A percentile compares a stretch with the other conserved stretches of the same genome.
These are phyloP conservation scores for Aspergillus uvarum DNA, from an alignment of 2,329 filamentous ascomycete species.

Conservation along the genomic window DNA sequence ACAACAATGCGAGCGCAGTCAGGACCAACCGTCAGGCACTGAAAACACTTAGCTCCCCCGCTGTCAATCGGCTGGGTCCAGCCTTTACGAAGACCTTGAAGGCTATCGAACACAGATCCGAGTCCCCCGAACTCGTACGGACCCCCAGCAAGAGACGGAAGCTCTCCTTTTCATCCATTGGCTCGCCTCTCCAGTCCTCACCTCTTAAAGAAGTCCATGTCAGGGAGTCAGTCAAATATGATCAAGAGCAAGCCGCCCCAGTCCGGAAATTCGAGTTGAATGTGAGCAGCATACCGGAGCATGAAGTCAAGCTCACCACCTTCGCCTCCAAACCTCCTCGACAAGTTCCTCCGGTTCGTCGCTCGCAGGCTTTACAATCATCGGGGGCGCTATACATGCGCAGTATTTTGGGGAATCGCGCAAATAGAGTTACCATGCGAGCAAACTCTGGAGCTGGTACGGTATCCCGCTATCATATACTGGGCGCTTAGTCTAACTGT, in stretches of 20 bases:
- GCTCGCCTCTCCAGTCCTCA: slow-evolving; percentile 52
- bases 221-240: slow-evolving; percentile 31
- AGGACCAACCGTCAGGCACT: slow-evolving; percentile 47
- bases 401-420: slow-evolving; percentile 32
- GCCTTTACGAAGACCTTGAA: slow-evolving; percentile 42
- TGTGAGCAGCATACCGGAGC: slow-evolving; percentile 12
- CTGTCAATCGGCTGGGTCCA: slow-evolving; percentile 44
- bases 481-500: slow-evolving; percentile 19
- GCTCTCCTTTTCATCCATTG: slow-evolving; percentile 45
- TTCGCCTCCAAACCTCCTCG: slow-evolving; percentile 22
- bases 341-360: slow-evolving; percentile 35
- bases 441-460: slow-evolving; percentile 40
- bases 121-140: slow-evolving; percentile 30
- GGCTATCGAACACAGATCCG: slow-evolving; percentile 29
- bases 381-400: slow-evolving; percentile 43
- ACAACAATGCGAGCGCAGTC: slow-evolving; percentile 34
- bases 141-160: slow-evolving; percentile 49
- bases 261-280: slow-evolving; percentile 30
- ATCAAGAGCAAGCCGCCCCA: slow-evolving; percentile 28
- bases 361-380: slow-evolving; percentile 38
- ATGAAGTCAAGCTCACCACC: slow-evolving; percentile 18
- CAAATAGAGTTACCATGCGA: slow-evolving; percentile 34
- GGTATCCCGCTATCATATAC: slow-evolving; percentile 17
- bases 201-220: slow-evolving; percentile 46
- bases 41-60: slow-evolving; percentile 44